Evolutionary conservation across 2,329 filamentous ascomycete species (phyloP).

Genomic region (Penicillium corylophilum): DNA sequence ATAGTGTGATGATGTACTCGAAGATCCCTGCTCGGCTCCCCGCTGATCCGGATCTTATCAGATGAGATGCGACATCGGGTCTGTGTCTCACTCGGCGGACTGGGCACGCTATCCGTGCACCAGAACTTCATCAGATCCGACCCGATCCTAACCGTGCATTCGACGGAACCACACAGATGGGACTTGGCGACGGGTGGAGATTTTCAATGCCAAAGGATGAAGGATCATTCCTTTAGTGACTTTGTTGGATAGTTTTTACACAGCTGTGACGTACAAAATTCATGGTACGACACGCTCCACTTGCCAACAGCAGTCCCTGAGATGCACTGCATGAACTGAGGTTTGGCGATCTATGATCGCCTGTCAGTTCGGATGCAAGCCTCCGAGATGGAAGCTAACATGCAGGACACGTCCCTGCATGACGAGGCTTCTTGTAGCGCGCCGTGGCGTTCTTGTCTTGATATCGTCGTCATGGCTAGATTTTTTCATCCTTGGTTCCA

Average conservation of each 20-base stretch:
- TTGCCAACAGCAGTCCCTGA: too few relatives aligned
- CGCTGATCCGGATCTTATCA: slow-evolving; percentile 12
- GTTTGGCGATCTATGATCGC: too few relatives aligned
- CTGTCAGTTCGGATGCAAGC: too few relatives aligned
- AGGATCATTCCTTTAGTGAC: background rate
- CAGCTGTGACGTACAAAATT: background rate
- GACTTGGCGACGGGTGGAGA: background rate
- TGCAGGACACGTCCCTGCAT: too few relatives aligned
- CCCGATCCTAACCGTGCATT: background rate
- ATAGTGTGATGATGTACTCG: background rate
- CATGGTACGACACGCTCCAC: background rate
- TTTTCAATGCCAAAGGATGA: background rate
- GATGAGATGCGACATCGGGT: slow-evolving; percentile 19
- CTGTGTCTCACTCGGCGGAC: background rate
- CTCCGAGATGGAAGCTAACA: too few relatives aligned
- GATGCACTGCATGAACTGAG: background rate
- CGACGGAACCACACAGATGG: background rate
- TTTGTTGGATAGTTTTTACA: background rate
- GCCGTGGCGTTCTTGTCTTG: too few relatives aligned
- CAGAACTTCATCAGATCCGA: slow-evolving; percentile 12
- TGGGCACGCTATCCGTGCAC: background rate
- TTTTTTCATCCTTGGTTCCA: too few relatives aligned
- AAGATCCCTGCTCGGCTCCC: background rate
- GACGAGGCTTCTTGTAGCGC: too few relatives aligned
- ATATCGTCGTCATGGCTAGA: too few relatives aligned